A percentile compares a stretch with the other conserved stretches of the same genome.
Conservation (phyloP, 768 basidiomycete species). For the Filobasidium floriforme region DNA sequence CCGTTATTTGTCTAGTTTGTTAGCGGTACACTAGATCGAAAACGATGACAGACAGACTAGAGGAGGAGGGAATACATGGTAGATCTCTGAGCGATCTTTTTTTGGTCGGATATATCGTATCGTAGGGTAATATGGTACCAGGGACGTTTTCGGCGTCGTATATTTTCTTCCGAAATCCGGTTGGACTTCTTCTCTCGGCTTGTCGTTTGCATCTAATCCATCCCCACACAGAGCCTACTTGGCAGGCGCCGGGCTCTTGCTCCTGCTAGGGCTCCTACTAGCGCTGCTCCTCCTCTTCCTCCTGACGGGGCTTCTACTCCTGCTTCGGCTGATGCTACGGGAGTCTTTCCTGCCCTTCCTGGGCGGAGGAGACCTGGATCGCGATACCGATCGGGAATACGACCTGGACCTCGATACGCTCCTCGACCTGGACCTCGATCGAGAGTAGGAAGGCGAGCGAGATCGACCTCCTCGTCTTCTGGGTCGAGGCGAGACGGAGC, state of each 20-base stretch:
- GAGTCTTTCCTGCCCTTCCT: slow-evolving; percentile 19
- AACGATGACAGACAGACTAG: no score
- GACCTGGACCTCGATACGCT: slow-evolving; percentile 22
- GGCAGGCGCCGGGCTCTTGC: slow-evolving; percentile 1
- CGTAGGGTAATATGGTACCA: no score
- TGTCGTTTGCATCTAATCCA: background rate
- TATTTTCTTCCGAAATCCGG: no score
- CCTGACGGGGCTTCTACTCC: slow-evolving; percentile 16
- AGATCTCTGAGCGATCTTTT: no score
- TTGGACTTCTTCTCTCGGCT: background rate
- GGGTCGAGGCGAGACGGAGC: slow-evolving; percentile 21
- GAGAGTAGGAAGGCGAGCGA: slow-evolving; percentile 22
- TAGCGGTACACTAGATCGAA: no score
- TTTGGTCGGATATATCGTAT: no score
- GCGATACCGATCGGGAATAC: slow-evolving; percentile 15
- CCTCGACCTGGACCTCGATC: slow-evolving; percentile 23
- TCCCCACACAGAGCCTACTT: background rate
- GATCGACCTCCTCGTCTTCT: slow-evolving; percentile 21
- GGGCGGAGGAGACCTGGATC: slow-evolving; percentile 12
- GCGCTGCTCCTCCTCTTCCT: slow-evolving; percentile 1
- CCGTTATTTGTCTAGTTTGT: no score
- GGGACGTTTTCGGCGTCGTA: no score
- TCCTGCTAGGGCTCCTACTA: slow-evolving; percentile 3
- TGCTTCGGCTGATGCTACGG: slow-evolving; percentile 25
- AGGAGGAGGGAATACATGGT: no score